These are phyloP conservation scores for Xylaria sp. DNA, from an alignment of 2,329 filamentous ascomycete genomes.

Conservation along the genomic window DNA sequence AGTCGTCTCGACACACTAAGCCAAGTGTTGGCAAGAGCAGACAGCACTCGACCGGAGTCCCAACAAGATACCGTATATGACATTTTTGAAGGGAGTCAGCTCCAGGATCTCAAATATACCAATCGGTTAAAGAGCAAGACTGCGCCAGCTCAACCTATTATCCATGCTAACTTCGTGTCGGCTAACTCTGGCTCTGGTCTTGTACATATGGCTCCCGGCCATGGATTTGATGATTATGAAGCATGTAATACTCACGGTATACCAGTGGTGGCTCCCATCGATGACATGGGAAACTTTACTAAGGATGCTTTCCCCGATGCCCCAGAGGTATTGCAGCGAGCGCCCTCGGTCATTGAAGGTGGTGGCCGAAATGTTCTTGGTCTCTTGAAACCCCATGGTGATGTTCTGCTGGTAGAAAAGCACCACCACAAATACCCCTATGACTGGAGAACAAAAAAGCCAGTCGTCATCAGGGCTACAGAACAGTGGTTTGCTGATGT, in stretches of 20 bases:
- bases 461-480: constrained; percentile 89
- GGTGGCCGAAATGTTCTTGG: constrained; percentile 77
- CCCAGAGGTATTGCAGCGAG: constrained; percentile 70
- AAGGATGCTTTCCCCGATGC: constrained; percentile 78
- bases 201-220: constrained; percentile 94
- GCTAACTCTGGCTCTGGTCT: constrained; percentile 90
- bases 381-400: constrained; percentile 64
- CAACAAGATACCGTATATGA: constrained; percentile 56
- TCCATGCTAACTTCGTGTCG: constrained; percentile 90
- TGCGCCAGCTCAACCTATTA: constrained; percentile 71
- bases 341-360: constrained; percentile 75
- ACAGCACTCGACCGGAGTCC: constrained; percentile 24
- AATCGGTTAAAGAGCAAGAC: constrained; percentile 73
- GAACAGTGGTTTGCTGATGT: constrained; percentile 99
- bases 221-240: constrained; percentile 96
- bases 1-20: constrained; percentile 72
- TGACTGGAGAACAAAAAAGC: constrained; percentile 95
- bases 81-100: constrained; percentile 70
- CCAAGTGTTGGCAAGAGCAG: constrained; percentile 56
- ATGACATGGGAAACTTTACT: constrained; percentile 84
- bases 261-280: constrained; percentile 81
- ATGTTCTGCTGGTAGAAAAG: constrained; percentile 75
- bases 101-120: constrained; percentile 73
- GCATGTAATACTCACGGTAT: constrained; percentile 78
- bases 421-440: constrained; percentile 96